Base-by-base conservation (phyloP, 2,329 filamentous ascomycete species). In the Aaosphaeria arxii region DNA sequence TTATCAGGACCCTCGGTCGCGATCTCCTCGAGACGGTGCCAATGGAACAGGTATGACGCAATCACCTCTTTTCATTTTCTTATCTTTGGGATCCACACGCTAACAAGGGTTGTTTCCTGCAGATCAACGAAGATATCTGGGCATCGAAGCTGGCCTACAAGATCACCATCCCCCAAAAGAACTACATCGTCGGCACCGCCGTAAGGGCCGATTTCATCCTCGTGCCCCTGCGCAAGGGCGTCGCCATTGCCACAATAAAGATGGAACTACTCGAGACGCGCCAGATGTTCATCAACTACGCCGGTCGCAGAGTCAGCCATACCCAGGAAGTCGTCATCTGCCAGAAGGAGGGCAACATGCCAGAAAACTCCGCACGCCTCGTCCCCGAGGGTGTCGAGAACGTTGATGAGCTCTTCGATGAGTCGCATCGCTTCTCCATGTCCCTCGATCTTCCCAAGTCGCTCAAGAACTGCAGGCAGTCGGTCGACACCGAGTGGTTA, bases 91-190 rank as follows among this genome's bases (percentile, higher is more conserved):
- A 42, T n/a, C 7, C 40, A 40, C 28, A 24, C 40, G 42, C 44
- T 51, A 39, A 47, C 40, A 35, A 11, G 24, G 30, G n/a, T 24
- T 24, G 17, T 24, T 24, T 24, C 17, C 54, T 6, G 9, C 33
- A 82, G 76, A 80, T 89, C 54, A 91, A 97, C 55, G 91, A 96
- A 71, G 96, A 96, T 64, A 88, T 95, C 54, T 99, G 94, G 94
- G 88, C 91, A 5, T 94, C 96, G 75, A 99, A 99, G 77, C 83
- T 97, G 59, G 89, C 95, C 68, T 99, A 99, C 74, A 92, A 90
- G 30, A 91, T 99, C 54, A 84, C 89, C 49, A 89, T 95, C 7
- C 92, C 94, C 0, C 91, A 90, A 63, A 96, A 96, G 74, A 94
- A 94, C 2, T 87, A 96, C 46, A 88, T 96, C 13, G 95, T 96